Evolutionary conservation across 106 monocot genomes (phyloP).

Genomic region (Xerophyta viscosa): DNA sequence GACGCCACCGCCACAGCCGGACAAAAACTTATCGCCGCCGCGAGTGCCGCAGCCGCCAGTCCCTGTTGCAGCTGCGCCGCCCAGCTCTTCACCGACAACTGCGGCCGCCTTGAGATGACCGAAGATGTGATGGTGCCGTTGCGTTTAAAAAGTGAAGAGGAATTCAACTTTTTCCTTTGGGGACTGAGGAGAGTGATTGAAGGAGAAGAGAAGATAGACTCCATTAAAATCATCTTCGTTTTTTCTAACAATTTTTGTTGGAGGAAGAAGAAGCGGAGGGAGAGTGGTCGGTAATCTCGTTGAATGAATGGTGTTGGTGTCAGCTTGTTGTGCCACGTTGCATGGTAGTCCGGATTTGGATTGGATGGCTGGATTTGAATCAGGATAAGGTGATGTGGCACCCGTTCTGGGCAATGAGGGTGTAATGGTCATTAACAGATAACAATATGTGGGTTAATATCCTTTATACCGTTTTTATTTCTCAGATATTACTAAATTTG

Average conservation of each 20-base stretch:
- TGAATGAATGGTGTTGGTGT: too few relatives aligned
- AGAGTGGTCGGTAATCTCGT: neutral
- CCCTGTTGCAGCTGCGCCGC: constrained; percentile 45
- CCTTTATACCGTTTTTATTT: too few relatives aligned
- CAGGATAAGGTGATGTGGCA: constrained; percentile 58
- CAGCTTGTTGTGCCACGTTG: too few relatives aligned
- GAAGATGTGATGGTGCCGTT: constrained; percentile 1
- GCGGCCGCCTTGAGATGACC: constrained; percentile 11
- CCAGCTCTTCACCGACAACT: constrained; percentile 23
- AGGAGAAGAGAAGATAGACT: constrained; percentile 46
- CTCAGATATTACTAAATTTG: too few relatives aligned
- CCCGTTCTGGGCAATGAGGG: too few relatives aligned
- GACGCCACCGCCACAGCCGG: constrained; percentile 56
- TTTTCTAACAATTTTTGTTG: too few relatives aligned
- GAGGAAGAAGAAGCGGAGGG: too few relatives aligned
- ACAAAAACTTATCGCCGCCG: constrained; percentile 62
- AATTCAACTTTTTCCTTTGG: constrained; percentile 15
- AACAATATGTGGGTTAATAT: too few relatives aligned
- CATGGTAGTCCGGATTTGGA: constrained; percentile 33
- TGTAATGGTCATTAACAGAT: too few relatives aligned
- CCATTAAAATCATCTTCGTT: too few relatives aligned
- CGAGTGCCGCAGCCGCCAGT: constrained; percentile 68
- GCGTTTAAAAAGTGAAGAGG: constrained; percentile 17
- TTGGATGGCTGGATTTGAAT: constrained; percentile 64
- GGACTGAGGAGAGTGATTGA: constrained; percentile 24